These are phyloP conservation scores for Paramecium sonneborni DNA, from an alignment of 73 alveolate species.

Conservation along the genomic window DNA sequence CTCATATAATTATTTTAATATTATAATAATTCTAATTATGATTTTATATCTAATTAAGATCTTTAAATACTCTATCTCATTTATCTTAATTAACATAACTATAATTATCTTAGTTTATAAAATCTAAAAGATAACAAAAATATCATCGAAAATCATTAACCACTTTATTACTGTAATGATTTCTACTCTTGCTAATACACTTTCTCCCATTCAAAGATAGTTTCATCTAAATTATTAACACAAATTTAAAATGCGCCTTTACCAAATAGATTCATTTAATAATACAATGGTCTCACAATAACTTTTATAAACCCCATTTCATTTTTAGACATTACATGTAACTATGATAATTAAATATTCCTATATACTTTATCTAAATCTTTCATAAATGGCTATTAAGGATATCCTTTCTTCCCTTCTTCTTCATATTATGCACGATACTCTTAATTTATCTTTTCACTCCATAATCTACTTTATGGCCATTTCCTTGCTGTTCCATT, in stretches of 20 bases:
- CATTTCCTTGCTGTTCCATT: slow-evolving; percentile 62
- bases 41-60: no score
- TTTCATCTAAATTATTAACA: slow-evolving; percentile 51
- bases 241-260: not conserved
- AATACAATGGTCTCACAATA: slow-evolving; percentile 58
- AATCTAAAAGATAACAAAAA: not conserved
- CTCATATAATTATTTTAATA: no score
- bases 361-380: slow-evolving; percentile 45
- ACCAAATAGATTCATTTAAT: slow-evolving; percentile 29
- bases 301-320: slow-evolving; percentile 63
- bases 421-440: slow-evolving; percentile 52
- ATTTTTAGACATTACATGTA: slow-evolving; percentile 64
- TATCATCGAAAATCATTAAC: not conserved
- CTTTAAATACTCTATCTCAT: no score
- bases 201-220: slow-evolving; percentile 64
- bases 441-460: slow-evolving; percentile 59
- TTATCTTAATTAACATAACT: no score
- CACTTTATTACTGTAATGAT: not conserved
- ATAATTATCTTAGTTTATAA: no score
- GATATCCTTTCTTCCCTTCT: slow-evolving; percentile 62
- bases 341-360: not conserved
- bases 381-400: slow-evolving; percentile 58
- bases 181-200: not conserved
- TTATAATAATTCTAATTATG: no score
- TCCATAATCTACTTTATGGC: slow-evolving; percentile 61